phyloP scores from a whole-genome alignment of 2,329 filamentous ascomycete genomes.

The Hypomyces rosellus region DNA sequence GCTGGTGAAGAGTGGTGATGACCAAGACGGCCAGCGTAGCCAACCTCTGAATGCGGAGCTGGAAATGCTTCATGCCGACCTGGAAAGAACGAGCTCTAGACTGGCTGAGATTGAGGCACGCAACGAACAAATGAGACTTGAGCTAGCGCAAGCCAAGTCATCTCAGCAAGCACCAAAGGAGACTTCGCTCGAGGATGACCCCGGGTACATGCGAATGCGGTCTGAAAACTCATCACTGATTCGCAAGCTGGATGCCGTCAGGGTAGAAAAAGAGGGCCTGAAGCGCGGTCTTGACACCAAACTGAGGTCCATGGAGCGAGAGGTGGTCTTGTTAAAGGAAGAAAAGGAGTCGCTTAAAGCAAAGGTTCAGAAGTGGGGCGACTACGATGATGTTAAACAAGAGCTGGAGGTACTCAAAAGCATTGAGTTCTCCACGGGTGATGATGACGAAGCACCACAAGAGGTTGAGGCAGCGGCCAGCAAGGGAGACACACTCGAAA shows the following conservation, averaged over 20 bases:
- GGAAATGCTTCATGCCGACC: conserved; percentile 84
- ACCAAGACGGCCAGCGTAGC: conserved; percentile 49
- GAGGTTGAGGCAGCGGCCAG: conserved; percentile 28
- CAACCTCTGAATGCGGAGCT: conserved; percentile 82
- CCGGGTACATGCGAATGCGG: conserved; percentile 76
- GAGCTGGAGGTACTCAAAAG: conserved; percentile 96
- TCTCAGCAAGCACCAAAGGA: conserved; percentile 52
- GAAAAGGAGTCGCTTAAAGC: conserved; percentile 74
- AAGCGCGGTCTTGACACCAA: conserved; percentile 71
- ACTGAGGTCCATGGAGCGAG: conserved; percentile 72
- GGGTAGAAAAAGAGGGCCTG: conserved; percentile 77
- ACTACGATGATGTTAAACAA: conserved; percentile 94
- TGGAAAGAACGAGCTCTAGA: conserved; percentile 81
- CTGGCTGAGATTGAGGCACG: conserved; percentile 87
- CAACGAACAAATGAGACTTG: conserved; percentile 86
- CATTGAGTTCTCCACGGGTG: conserved; percentile 90
- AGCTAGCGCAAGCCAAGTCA: conserved; percentile 84
- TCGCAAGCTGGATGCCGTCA: conserved; percentile 75
- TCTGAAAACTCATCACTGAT: conserved; percentile 91
- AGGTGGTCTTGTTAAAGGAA: conserved; percentile 64
- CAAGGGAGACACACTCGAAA: conserved; percentile 77
- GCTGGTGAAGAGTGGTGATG: conserved; percentile 65
- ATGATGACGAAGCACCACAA: conserved; percentile 62
- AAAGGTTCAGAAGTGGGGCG: conserved; percentile 82
- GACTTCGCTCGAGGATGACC: conserved; percentile 75